These are phyloP conservation scores for Macrotyloma uniflorum DNA, from an alignment of 306 rosid species.

Conservation along the genomic window DNA sequence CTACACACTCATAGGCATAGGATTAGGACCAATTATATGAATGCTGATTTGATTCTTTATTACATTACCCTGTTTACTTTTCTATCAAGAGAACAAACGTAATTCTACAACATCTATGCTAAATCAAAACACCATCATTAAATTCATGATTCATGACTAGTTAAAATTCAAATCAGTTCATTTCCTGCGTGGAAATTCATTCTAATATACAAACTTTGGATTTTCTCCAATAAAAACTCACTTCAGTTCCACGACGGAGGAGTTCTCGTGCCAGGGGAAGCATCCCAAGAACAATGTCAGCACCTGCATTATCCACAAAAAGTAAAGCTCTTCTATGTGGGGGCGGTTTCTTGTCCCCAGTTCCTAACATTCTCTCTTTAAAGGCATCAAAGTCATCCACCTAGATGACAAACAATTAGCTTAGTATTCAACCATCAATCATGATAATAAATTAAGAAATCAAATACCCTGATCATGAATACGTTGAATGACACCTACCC, in stretches of 20 bases:
- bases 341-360: slow-evolving; percentile 54
- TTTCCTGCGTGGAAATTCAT: not conserved
- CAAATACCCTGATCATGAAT: not conserved
- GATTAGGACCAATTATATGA: not conserved
- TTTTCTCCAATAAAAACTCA: slow-evolving; percentile 42
- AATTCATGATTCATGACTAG: not conserved
- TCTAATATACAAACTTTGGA: not conserved
- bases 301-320: slow-evolving; percentile 87
- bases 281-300: slow-evolving; percentile 88
- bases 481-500: slow-evolving; percentile 49
- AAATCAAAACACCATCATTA: not conserved
- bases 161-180: not conserved
- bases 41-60: not conserved
- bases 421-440: slow-evolving; percentile 15
- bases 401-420: slow-evolving; percentile 45
- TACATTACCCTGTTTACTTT: not conserved
- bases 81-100: not conserved
- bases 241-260: slow-evolving; percentile 84
- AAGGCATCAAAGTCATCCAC: slow-evolving; percentile 78
- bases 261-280: slow-evolving; percentile 91
- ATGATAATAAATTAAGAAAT: slow-evolving; percentile 21
- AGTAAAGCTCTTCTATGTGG: slow-evolving; percentile 83
- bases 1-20: not conserved
- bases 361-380: slow-evolving; percentile 76
- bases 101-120: not conserved